phyloP scores from a whole-genome alignment of 1,139 yeast species.

The Saccharomyces hybrid region DNA sequence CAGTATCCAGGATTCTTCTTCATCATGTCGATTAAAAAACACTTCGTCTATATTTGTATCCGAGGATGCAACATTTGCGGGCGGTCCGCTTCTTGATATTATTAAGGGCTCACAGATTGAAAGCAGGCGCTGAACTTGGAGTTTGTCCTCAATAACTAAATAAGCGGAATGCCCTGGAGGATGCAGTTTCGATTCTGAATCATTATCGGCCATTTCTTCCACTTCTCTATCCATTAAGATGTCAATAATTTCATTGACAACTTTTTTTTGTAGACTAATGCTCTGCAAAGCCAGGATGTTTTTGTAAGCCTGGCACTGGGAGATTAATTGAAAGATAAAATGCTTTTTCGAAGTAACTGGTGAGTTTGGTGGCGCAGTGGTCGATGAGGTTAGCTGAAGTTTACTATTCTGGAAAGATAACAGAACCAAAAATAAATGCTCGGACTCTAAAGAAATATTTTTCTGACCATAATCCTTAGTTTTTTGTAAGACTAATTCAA shows the following conservation, averaged over 20 bases:
- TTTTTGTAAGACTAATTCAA: slow-evolving; percentile 50
- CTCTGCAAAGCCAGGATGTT: slow-evolving; percentile 18
- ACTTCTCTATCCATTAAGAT: slow-evolving; percentile 4
- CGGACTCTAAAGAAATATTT: slow-evolving; percentile 13
- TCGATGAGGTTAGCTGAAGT: background rate
- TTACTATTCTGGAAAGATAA: slow-evolving; percentile 14
- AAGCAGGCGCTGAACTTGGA: slow-evolving; percentile 19
- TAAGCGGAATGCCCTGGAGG: background rate
- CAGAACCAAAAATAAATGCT: slow-evolving; percentile 18
- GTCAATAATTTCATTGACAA: slow-evolving; percentile 16
- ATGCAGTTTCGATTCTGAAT: slow-evolving; percentile 11
- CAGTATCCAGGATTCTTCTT: slow-evolving; percentile 19
- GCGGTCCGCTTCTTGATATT: slow-evolving; percentile 4
- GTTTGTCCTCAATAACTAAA: background rate
- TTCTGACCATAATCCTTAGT: slow-evolving; percentile 32
- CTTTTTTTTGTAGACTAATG: slow-evolving; percentile 13
- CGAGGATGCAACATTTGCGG: background rate
- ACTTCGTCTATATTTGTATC: background rate
- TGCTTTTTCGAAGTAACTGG: slow-evolving; percentile 4
- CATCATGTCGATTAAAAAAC: slow-evolving; percentile 10
- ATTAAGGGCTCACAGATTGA: slow-evolving; percentile 20
- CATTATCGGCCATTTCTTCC: background rate
- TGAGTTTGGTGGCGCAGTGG: background rate
- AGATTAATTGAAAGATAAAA: slow-evolving; percentile 12
- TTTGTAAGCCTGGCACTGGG: slow-evolving; percentile 21